Percentiles rank a stretch among this genome's conserved stretches.
Evolutionary conservation across 2,329 filamentous ascomycete species (phyloP).

Genomic region (Xylariaceae sp.): DNA sequence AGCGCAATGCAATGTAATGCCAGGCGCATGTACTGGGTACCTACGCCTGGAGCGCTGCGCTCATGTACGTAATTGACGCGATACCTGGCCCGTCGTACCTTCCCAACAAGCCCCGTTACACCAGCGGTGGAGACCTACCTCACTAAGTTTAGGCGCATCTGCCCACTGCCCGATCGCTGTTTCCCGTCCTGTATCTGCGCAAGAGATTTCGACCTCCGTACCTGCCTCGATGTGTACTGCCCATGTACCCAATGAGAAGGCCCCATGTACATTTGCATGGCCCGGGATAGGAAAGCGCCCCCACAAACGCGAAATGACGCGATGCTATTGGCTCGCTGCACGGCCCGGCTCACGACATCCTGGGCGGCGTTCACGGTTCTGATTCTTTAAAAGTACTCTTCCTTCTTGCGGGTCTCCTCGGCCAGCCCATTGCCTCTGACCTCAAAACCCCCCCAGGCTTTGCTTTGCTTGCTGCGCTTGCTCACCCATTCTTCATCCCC

Average conservation of each 20-base stretch:
- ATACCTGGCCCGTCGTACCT: no score
- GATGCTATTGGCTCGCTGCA: background rate
- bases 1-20: no score
- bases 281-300: background rate
- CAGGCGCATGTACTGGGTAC: no score
- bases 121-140: background rate
- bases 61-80: no score
- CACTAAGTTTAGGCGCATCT: background rate
- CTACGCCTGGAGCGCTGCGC: no score
- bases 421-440: background rate
- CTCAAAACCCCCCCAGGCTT: background rate
- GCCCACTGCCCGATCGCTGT: background rate
- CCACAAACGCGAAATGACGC: background rate
- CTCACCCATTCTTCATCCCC: background rate
- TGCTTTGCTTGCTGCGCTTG: background rate
- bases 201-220: background rate
- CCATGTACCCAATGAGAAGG: background rate
- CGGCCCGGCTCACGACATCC: background rate
- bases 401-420: background rate
- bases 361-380: background rate
- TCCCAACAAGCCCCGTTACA: no score
- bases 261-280: background rate
- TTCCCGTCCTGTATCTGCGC: background rate
- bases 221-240: background rate
- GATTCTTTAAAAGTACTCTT: background rate